phyloP scores from a whole-genome alignment of 768 basidiomycete genomes.

The Fomitopsis pulvina region DNA sequence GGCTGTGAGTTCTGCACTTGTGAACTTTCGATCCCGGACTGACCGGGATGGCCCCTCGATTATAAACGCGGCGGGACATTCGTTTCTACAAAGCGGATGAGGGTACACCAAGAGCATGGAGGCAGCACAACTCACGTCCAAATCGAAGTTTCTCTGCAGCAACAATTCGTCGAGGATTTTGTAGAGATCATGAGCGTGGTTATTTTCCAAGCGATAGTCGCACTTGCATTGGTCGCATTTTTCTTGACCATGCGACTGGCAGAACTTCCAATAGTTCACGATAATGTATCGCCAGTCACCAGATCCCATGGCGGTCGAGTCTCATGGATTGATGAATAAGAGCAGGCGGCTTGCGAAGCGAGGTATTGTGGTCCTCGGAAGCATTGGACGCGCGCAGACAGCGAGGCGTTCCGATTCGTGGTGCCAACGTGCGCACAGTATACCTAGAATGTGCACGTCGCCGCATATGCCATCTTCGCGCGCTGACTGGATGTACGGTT shows the following conservation, averaged over 20 bases:
- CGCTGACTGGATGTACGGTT: too few relatives aligned
- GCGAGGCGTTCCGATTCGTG: too few relatives aligned
- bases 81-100: background rate
- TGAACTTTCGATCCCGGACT: background rate
- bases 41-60: background rate
- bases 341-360: too few relatives aligned
- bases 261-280: constrained; percentile 1
- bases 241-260: constrained; percentile 2
- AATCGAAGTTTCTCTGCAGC: background rate
- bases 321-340: too few relatives aligned
- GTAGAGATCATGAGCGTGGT: background rate
- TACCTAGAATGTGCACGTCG: too few relatives aligned
- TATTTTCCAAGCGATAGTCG: constrained; percentile 2
- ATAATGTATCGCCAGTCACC: background rate
- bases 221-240: background rate
- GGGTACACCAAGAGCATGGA: background rate
- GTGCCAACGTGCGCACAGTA: too few relatives aligned
- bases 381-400: too few relatives aligned
- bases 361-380: too few relatives aligned
- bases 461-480: too few relatives aligned
- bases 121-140: constrained; percentile 1
- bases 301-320: background rate
- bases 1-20: constrained; percentile 3
- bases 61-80: constrained; percentile 2
- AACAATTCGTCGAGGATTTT: background rate